Evolutionary conservation across 176 grass and related monocot species (phyloP).

Genomic region (Leersia perrieri): DNA sequence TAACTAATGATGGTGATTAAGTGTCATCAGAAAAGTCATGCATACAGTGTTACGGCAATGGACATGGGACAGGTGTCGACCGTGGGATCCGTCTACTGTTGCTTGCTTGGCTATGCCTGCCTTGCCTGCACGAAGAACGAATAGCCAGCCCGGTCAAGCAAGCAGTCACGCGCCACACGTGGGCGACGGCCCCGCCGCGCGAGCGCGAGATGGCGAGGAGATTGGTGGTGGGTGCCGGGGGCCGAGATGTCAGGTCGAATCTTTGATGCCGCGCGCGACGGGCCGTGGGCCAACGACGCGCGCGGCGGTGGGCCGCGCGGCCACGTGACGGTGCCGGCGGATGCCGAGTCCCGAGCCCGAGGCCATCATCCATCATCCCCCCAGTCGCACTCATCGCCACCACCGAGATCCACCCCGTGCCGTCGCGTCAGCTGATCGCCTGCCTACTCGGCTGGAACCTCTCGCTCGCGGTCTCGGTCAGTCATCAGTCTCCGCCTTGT

Average conservation of each 20-base stretch:
- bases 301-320: background rate
- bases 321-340: slow-evolving; percentile 44
- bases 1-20: background rate
- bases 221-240: background rate
- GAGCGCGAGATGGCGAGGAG: background rate
- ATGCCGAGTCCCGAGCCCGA: background rate
- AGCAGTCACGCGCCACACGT: background rate
- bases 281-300: slow-evolving; percentile 13
- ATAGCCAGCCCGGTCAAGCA: too few species aligned
- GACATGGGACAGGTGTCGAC: background rate
- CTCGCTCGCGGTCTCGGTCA: background rate
- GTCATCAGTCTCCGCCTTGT: too few species aligned
- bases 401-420: background rate
- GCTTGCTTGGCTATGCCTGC: background rate
- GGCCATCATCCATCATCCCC: too few species aligned
- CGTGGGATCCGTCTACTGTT: background rate
- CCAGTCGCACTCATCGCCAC: background rate
- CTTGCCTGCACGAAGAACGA: background rate
- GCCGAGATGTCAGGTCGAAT: slow-evolving; percentile 27
- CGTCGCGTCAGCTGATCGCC: background rate
- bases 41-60: background rate
- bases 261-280: slow-evolving; percentile 19
- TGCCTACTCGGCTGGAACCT: too few species aligned
- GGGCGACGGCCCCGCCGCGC: background rate
- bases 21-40: background rate